Conservation (phyloP, 768 basidiomycete species). For the Naganishia kalamii region DNA sequence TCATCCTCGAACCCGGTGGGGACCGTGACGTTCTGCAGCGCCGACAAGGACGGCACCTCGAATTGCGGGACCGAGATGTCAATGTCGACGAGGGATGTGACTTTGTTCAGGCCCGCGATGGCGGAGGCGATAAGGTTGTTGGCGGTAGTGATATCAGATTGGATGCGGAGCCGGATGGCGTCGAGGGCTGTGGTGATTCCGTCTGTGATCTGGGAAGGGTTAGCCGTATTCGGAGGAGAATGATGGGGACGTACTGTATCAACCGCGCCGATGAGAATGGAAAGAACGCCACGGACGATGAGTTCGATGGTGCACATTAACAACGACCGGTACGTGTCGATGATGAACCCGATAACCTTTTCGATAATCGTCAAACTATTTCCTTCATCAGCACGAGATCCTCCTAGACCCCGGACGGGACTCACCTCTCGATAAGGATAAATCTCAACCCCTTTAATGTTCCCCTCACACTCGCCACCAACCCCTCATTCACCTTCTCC, state of each 20-base stretch:
- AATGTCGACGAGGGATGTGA: constrained; percentile 61
- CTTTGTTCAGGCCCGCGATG: constrained; percentile 64
- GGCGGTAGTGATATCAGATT: constrained; percentile 61
- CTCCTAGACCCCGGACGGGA: not conserved
- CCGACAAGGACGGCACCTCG: constrained; percentile 64
- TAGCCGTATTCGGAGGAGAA: not conserved
- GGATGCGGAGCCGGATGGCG: constrained; percentile 62
- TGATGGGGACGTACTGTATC: constrained; percentile 59
- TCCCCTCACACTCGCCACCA: constrained; percentile 70
- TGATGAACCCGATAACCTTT: constrained; percentile 79
- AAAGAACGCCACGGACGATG: constrained; percentile 71
- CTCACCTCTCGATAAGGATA: constrained; percentile 52
- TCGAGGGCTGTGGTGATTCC: constrained; percentile 59
- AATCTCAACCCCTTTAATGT: constrained; percentile 69
- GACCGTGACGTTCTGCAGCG: constrained; percentile 70
- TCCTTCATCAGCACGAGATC: not conserved
- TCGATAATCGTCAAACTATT: constrained; percentile 78
- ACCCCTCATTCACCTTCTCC: constrained; percentile 70
- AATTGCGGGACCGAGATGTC: constrained; percentile 60
- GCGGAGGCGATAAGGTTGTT: constrained; percentile 64
- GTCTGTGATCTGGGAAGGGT: constrained; percentile 58
- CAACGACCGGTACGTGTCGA: constrained; percentile 86
- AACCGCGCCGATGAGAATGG: constrained; percentile 72
- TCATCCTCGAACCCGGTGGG: constrained; percentile 69
- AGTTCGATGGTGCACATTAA: constrained; percentile 91